Evolutionary conservation across 208 protist species (phyloP).

Genomic region (Leishmania aethiopica): DNA sequence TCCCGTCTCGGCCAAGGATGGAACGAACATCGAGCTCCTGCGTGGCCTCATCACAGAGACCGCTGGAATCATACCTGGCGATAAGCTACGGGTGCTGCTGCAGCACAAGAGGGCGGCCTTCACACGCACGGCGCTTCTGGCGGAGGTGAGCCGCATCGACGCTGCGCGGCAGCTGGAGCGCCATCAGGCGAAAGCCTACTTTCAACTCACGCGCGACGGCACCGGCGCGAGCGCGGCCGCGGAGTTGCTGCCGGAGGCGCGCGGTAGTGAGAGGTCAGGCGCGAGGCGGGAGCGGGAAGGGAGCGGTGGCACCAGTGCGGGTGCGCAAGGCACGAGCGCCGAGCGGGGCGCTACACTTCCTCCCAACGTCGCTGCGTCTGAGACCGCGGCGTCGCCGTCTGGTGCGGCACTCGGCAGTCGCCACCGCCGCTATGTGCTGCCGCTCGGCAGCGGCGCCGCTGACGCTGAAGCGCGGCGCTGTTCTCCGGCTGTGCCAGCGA

Average conservation of each 20-base stretch:
- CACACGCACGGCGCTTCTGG: slow-evolving; percentile 52
- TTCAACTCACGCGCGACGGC: slow-evolving; percentile 18
- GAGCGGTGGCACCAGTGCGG: too few species aligned
- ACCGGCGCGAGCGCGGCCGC: not conserved
- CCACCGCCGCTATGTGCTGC: slow-evolving; percentile 13
- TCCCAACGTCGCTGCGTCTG: not conserved
- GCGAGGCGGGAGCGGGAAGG: not conserved
- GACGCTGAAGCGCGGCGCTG: not conserved
- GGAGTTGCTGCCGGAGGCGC: not conserved
- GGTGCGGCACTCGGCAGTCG: not conserved
- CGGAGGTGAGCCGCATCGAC: slow-evolving; percentile 59
- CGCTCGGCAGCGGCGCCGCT: not conserved
- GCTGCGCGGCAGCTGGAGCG: slow-evolving; percentile 48
- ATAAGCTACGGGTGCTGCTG: slow-evolving; percentile 75
- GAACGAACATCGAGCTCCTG: slow-evolving; percentile 85
- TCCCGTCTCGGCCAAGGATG: slow-evolving; percentile 80
- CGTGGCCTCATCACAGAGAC: slow-evolving; percentile 88
- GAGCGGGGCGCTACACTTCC: not conserved
- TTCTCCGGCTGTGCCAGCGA: not conserved
- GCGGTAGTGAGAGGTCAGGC: not conserved
- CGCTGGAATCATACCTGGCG: slow-evolving; percentile 84
- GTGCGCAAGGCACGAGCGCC: too few species aligned
- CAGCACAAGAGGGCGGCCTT: slow-evolving; percentile 47
- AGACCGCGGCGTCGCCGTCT: not conserved
- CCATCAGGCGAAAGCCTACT: slow-evolving; percentile 47